phyloP scores from a whole-genome alignment of 495 filamentous ascomycete genomes.

The Penicillium psychrofluorescens region DNA sequence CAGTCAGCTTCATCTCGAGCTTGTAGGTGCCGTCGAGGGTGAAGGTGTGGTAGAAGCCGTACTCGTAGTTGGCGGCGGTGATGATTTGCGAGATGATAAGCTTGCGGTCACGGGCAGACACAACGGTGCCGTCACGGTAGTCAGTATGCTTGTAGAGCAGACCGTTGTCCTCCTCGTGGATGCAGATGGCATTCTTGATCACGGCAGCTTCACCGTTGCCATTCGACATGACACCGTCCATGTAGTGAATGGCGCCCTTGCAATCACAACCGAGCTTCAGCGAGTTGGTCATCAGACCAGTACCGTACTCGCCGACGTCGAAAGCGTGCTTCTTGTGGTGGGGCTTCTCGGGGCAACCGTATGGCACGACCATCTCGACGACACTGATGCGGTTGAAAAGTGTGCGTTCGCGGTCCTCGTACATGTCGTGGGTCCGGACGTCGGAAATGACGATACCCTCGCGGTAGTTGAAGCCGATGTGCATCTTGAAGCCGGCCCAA shows the following conservation, averaged over 20 bases:
- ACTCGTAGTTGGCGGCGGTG: conserved; percentile 58
- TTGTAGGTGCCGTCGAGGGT: conserved; percentile 44
- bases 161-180: conserved; percentile 69
- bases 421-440: conserved; percentile 40
- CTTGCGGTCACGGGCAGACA: conserved; percentile 61
- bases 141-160: conserved; percentile 82
- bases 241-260: conserved; percentile 69
- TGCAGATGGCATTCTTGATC: conserved; percentile 69
- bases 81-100: conserved; percentile 62
- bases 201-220: conserved; percentile 50
- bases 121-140: conserved; percentile 61
- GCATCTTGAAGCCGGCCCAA: conserved; percentile 35
- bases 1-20: conserved; percentile 42
- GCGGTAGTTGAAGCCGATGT: conserved; percentile 64
- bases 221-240: conserved; percentile 49
- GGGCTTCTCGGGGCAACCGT: conserved; percentile 63
- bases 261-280: conserved; percentile 64
- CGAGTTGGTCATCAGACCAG: conserved; percentile 70
- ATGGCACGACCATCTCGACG: conserved; percentile 74
- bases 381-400: conserved; percentile 64
- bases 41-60: conserved; percentile 49
- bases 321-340: conserved; percentile 76
- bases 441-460: conserved; percentile 67
- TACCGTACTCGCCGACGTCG: conserved; percentile 69
- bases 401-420: conserved; percentile 48